Base-by-base conservation (phyloP, 495 filamentous ascomycete species). In the Podospora tetraspora region DNA sequence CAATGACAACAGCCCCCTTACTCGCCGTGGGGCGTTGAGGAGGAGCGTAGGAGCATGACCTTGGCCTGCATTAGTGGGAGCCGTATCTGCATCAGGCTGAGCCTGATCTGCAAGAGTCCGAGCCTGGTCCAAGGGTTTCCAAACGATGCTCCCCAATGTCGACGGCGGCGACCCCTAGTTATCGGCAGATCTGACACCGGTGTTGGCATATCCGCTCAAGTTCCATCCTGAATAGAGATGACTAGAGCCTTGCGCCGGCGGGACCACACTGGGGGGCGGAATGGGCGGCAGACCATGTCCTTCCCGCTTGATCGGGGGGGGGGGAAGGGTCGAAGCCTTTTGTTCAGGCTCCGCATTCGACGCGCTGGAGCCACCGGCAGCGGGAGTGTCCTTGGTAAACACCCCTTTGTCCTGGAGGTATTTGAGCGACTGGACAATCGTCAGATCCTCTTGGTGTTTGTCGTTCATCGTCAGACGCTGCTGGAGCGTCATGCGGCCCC, bases 391-490 rank as follows among this genome's bases (percentile, higher is more conserved):
- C 61, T 71, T 71, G 23, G 70, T 71, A 7, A 75, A 13, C 5
- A 74, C 24, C 10, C 81, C 81, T 72, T 77, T 82, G 68, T 83
- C 81, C 59, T 79, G 77, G 59, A 84, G 78, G 66, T 82, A 82
- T 68, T 83, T 79, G 62, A 87, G 81, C 10, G 83, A 80, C 72
- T 86, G 80, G 59, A 87, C 79, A 62, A 86, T 79, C 1, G 83
- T 81, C 64, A 86, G 78, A 71, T 87, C 85, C 68, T 86, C 84
- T 63, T 86, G 83, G 27, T 84, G 83, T 70, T 84, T 85, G 71
- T 87, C 85, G 77, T 86, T 86, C 21, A 85, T 70, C 23, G 79
- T 79, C 11, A 87, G 78, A 32, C 85, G 84, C 66, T 87, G 84
- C 69, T 82, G 79, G 16, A 87, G 79, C 0, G 85, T 86, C 79